These are phyloP conservation scores for Plasmodium malariae DNA, from an alignment of 169 alveolate species.

Conservation along the genomic window DNA sequence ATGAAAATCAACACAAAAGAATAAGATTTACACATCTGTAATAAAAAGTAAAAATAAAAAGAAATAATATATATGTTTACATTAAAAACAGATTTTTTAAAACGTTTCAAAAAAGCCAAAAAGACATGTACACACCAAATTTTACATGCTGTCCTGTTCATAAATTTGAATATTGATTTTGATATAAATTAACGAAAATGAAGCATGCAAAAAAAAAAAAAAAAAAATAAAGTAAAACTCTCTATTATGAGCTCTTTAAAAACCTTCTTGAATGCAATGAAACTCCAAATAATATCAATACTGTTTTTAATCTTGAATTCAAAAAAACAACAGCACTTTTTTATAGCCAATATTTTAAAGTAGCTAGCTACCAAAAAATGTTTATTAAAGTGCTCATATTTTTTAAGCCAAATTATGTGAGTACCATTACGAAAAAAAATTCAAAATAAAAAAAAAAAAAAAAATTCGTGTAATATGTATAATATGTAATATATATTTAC, in stretches of 20 bases:
- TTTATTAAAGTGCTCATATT: background rate
- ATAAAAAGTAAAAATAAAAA: background rate
- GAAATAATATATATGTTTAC: background rate
- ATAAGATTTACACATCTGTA: background rate
- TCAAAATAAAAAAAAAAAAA: too few relatives aligned
- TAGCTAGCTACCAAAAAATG: constrained; percentile 58
- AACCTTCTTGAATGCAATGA: constrained; percentile 11
- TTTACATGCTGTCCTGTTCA: constrained; percentile 19
- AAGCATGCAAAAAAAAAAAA: constrained; percentile 38
- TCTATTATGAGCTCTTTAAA: background rate
- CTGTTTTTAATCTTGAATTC: constrained; percentile 2
- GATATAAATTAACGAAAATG: constrained; percentile 5
- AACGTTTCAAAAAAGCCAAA: background rate
- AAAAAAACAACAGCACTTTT: constrained; percentile 37
- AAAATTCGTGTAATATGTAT: background rate
- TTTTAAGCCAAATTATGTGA: background rate
- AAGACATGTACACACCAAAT: constrained; percentile 10
- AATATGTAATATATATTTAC: constrained; percentile 2
- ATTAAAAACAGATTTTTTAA: background rate
- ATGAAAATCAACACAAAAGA: background rate
- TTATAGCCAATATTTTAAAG: constrained; percentile 12
- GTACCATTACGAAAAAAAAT: background rate
- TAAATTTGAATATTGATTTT: background rate
- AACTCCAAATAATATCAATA: constrained; percentile 11
- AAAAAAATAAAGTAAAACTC: too few relatives aligned